Conservation (phyloP, 2,329 filamentous ascomycete species). For the Sporothrix variecibatus region DNA sequence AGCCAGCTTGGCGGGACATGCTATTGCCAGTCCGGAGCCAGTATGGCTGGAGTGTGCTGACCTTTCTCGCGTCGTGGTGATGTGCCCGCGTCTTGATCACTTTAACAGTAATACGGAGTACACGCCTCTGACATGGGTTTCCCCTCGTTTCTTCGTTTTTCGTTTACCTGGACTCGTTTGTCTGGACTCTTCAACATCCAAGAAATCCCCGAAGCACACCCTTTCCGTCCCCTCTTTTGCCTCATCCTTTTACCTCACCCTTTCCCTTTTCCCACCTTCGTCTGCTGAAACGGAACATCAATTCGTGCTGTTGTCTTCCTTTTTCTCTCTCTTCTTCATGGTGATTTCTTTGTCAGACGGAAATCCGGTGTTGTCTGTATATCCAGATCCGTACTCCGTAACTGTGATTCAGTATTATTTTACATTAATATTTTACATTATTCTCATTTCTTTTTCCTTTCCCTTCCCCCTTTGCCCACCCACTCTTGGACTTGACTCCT, state of each 20-base stretch:
- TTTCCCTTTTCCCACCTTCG: background rate
- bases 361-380: background rate
- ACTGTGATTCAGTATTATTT: no score
- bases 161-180: background rate
- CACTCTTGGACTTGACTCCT: background rate
- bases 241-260: background rate
- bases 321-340: background rate
- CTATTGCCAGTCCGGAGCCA: background rate
- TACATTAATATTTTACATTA: background rate
- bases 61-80: background rate
- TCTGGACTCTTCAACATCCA: background rate
- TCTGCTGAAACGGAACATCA: background rate
- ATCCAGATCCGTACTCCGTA: background rate
- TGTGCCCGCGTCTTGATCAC: background rate
- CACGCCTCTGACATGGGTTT: background rate
- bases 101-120: background rate
- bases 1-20: background rate
- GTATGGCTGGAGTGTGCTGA: background rate
- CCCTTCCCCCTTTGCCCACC: background rate
- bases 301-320: background rate
- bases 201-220: background rate
- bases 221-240: background rate
- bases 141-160: background rate
- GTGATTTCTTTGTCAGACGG: conserved; percentile 1
- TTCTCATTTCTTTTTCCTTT: background rate